A percentile compares a stretch with the other conserved stretches of the same genome.
Evolutionary conservation across 176 grass and related monocot genomes (phyloP).

Genomic region (Cenchrus americanus): DNA sequence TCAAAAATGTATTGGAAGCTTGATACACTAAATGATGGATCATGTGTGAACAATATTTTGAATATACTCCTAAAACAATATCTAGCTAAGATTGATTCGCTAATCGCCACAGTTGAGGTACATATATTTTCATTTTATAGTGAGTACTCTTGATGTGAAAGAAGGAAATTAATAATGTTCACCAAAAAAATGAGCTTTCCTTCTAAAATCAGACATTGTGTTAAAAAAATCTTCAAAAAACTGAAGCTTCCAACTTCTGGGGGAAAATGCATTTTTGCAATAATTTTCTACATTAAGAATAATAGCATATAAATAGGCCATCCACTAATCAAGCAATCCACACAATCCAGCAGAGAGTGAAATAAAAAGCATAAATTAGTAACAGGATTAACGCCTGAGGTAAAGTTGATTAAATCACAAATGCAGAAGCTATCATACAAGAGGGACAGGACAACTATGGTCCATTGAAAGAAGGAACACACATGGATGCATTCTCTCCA

Average conservation of each 20-base stretch:
- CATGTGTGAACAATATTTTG: neutral
- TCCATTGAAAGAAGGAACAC: neutral
- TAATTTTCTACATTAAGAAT: neutral
- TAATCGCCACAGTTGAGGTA: neutral
- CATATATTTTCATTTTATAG: neutral
- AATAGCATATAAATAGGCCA: neutral
- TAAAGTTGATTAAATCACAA: slow-evolving; percentile 19
- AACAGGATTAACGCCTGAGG: slow-evolving; percentile 1
- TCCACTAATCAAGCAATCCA: neutral
- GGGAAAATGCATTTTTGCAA: slow-evolving; percentile 9
- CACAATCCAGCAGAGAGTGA: slow-evolving; percentile 3
- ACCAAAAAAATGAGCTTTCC: neutral
- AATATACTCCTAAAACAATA: slow-evolving; percentile 4
- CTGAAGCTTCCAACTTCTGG: neutral
- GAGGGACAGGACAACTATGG: slow-evolving; percentile 13
- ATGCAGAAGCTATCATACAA: slow-evolving; percentile 9
- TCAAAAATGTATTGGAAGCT: neutral
- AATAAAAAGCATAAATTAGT: neutral
- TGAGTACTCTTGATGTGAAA: neutral
- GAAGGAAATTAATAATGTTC: too few relatives aligned
- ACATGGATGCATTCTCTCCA: slow-evolving; percentile 27
- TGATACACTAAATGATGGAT: neutral
- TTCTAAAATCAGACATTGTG: neutral
- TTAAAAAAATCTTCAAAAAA: neutral
- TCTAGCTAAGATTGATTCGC: slow-evolving; percentile 12